Percentiles rank a stretch among this genome's conserved stretches.
Evolutionary conservation across 805 yeast species (phyloP).

Genomic region (Blastobotrys muscicola): DNA sequence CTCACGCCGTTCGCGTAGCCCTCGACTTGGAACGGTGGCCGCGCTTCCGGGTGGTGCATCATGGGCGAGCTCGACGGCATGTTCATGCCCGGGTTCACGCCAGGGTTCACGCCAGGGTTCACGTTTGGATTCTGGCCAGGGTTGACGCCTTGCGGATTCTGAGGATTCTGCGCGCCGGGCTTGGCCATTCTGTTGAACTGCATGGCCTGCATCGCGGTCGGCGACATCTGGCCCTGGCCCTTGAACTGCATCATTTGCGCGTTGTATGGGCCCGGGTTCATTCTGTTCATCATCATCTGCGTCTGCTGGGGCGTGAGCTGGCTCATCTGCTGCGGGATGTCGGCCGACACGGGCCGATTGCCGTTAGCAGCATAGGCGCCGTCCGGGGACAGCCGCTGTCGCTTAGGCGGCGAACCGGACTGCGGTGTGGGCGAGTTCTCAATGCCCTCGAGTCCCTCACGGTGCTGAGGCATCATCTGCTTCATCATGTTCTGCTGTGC

Average conservation of each 20-base stretch:
- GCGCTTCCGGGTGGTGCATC: slow-evolving; percentile 5
- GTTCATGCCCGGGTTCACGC: no score
- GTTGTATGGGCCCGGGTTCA: slow-evolving; percentile 14
- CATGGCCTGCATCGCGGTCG: slow-evolving; percentile 12
- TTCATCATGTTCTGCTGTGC: slow-evolving; percentile 3
- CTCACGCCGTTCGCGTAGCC: slow-evolving; percentile 12
- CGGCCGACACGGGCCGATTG: slow-evolving; percentile 18
- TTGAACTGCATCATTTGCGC: slow-evolving; percentile 24
- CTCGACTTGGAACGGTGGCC: slow-evolving; percentile 15
- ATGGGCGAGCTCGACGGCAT: slow-evolving; percentile 1
- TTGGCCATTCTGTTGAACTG: slow-evolving; percentile 1
- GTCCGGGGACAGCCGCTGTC: slow-evolving; percentile 29
- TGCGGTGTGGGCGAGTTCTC: slow-evolving; percentile 22
- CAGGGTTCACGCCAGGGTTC: no score
- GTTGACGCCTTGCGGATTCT: background rate
- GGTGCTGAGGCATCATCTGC: no score
- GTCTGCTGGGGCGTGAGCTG: slow-evolving; percentile 20
- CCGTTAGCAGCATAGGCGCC: slow-evolving; percentile 16
- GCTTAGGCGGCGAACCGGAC: slow-evolving; percentile 25
- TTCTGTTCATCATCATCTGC: slow-evolving; percentile 15
- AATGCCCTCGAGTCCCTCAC: slow-evolving; percentile 1
- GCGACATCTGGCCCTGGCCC: slow-evolving; percentile 20
- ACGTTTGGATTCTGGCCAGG: no score
- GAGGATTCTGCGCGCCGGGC: background rate
- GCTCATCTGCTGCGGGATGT: slow-evolving; percentile 20